A percentile compares a stretch with the other conserved stretches of the same genome.
These are phyloP conservation scores for Mariannaea sp. DNA, from an alignment of 2,329 filamentous ascomycete genomes.

Conservation along the genomic window DNA sequence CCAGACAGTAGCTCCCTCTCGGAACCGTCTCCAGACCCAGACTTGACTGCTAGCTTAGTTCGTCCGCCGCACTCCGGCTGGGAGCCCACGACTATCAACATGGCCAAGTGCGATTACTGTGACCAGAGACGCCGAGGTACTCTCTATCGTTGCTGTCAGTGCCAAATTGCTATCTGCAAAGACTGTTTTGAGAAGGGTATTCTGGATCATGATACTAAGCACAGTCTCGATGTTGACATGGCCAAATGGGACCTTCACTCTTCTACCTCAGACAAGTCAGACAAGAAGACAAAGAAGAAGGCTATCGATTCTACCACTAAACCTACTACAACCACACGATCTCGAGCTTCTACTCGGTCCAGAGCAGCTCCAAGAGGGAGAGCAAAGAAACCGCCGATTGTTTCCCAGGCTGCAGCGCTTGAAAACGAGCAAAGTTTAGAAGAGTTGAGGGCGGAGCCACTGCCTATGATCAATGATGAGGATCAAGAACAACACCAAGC, in stretches of 20 bases:
- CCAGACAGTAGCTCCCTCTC: neutral
- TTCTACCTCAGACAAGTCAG: neutral
- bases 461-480: neutral
- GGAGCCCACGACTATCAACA: conserved; percentile 16
- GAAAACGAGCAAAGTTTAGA: neutral
- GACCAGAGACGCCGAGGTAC: conserved; percentile 9
- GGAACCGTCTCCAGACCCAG: neutral
- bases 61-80: conserved; percentile 15
- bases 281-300: conserved; percentile 1
- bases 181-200: conserved; percentile 7
- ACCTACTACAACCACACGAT: neutral
- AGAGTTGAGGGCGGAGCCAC: neutral
- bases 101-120: conserved; percentile 24
- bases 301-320: neutral
- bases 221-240: conserved; percentile 7
- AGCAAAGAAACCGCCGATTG: neutral
- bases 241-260: conserved; percentile 17
- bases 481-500: neutral
- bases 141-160: conserved; percentile 12
- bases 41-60: neutral
- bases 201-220: conserved; percentile 12
- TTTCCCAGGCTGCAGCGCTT: neutral
- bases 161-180: conserved; percentile 17
- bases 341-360: neutral
- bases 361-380: neutral